phyloP scores from a whole-genome alignment of 345 rosid species.

The Psidium guajava region DNA sequence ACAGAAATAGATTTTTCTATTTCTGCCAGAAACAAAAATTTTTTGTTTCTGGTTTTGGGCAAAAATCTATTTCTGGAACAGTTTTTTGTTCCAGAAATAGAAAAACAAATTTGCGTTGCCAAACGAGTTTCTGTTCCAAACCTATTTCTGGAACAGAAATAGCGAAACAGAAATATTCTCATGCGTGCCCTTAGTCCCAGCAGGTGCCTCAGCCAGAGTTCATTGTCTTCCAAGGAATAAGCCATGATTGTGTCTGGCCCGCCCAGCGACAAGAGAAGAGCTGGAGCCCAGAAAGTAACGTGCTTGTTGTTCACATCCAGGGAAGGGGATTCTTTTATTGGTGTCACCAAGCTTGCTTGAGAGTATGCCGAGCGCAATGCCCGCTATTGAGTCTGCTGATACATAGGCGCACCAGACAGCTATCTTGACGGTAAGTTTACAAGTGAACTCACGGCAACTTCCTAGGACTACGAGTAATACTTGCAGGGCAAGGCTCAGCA shows the following conservation, averaged over 20 bases:
- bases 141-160: too few relatives aligned
- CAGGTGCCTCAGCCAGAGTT: constrained; percentile 24
- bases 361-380: constrained; percentile 14
- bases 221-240: constrained; percentile 24
- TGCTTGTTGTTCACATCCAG: not conserved
- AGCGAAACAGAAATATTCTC: too few relatives aligned
- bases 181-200: not conserved
- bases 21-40: too few relatives aligned
- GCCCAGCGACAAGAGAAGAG: constrained; percentile 18
- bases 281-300: constrained; percentile 23
- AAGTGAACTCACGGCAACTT: not conserved
- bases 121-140: too few relatives aligned
- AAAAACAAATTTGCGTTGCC: too few relatives aligned
- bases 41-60: too few relatives aligned
- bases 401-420: constrained; percentile 14
- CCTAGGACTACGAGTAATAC: constrained; percentile 6
- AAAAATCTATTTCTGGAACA: too few relatives aligned
- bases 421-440: not conserved
- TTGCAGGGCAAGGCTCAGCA: constrained; percentile 13
- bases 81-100: too few relatives aligned
- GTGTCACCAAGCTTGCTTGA: not conserved
- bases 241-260: constrained; percentile 22
- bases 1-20: too few relatives aligned
- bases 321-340: not conserved
- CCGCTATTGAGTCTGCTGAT: constrained; percentile 13